Conservation (phyloP, 768 basidiomycete species). For the Inosperma sp. region DNA sequence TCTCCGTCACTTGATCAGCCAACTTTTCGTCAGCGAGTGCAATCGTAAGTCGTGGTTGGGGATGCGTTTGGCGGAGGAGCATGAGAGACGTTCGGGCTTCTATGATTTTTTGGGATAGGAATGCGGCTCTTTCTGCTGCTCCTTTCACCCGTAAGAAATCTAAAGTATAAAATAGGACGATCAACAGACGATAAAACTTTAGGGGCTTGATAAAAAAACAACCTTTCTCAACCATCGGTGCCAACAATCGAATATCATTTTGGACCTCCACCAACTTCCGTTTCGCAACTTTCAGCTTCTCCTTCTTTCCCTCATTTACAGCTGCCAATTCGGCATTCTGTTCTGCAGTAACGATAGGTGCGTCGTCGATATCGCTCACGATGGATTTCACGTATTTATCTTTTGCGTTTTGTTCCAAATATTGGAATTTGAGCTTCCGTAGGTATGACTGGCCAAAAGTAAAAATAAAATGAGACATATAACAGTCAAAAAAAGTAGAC, state of each 20-base stretch:
- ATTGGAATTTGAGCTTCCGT: constrained; percentile 83
- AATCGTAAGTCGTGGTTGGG: constrained; percentile 75
- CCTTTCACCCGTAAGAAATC: constrained; percentile 58
- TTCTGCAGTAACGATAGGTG: constrained; percentile 73
- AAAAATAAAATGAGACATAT: not conserved
- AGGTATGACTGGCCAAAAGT: constrained; percentile 51
- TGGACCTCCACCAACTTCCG: constrained; percentile 55
- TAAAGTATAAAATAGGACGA: constrained; percentile 21
- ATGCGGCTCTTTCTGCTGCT: constrained; percentile 48
- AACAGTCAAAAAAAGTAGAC: constrained; percentile 19
- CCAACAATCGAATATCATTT: constrained; percentile 55
- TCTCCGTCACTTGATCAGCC: constrained; percentile 69
- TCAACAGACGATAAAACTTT: not conserved
- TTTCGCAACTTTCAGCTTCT: constrained; percentile 60
- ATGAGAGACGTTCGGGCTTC: constrained; percentile 78
- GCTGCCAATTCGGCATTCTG: constrained; percentile 63
- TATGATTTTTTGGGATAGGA: constrained; percentile 71
- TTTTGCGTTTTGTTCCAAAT: constrained; percentile 87
- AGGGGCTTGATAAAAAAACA: not conserved
- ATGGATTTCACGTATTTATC: constrained; percentile 84
- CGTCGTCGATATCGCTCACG: constrained; percentile 79
- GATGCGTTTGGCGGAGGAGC: constrained; percentile 76
- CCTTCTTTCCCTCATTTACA: constrained; percentile 69
- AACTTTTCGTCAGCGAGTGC: constrained; percentile 69
- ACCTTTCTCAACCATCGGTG: constrained; percentile 70